A percentile compares a stretch with the other conserved stretches of the same genome.
phyloP scores from a whole-genome alignment of 768 basidiomycete species.

The Galerina marginata region DNA sequence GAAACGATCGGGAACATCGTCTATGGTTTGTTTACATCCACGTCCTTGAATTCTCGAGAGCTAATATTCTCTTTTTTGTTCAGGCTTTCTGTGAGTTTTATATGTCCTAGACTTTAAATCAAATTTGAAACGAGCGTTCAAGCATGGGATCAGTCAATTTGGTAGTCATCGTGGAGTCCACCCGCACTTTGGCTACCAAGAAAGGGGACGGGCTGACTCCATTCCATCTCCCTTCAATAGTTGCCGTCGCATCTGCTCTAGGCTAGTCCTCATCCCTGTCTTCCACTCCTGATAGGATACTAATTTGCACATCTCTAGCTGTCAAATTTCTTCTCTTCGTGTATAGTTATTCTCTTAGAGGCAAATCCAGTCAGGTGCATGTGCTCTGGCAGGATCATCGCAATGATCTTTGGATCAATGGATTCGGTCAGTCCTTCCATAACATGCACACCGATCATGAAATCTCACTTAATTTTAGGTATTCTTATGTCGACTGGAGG shows the following conservation, averaged over 20 bases:
- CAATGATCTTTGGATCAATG: slow-evolving; percentile 89
- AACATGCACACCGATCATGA: background rate
- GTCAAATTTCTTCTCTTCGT: slow-evolving; percentile 88
- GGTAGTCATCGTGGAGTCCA: slow-evolving; percentile 88
- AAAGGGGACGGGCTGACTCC: slow-evolving; percentile 53
- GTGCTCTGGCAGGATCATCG: slow-evolving; percentile 98
- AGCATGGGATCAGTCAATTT: slow-evolving; percentile 94
- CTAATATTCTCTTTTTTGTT: slow-evolving; percentile 4
- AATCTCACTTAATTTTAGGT: slow-evolving; percentile 46
- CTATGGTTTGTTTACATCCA: slow-evolving; percentile 58
- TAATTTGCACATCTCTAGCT: slow-evolving; percentile 42
- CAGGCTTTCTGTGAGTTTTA: slow-evolving; percentile 35
- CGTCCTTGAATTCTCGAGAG: slow-evolving; percentile 31
- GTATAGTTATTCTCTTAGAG: slow-evolving; percentile 82
- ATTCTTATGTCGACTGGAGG: slow-evolving; percentile 85
- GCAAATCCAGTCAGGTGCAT: slow-evolving; percentile 87
- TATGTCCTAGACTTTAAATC: background rate
- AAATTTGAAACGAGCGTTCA: slow-evolving; percentile 5
- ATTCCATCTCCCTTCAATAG: slow-evolving; percentile 82
- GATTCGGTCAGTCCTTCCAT: slow-evolving; percentile 58
- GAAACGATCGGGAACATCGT: slow-evolving; percentile 90
- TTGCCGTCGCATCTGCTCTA: slow-evolving; percentile 84
- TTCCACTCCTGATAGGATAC: background rate
- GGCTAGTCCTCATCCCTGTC: slow-evolving; percentile 46
- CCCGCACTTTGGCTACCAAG: slow-evolving; percentile 70